phyloP scores from a whole-genome alignment of 495 filamentous ascomycete genomes.

The Aspergillus egyptiacus region DNA sequence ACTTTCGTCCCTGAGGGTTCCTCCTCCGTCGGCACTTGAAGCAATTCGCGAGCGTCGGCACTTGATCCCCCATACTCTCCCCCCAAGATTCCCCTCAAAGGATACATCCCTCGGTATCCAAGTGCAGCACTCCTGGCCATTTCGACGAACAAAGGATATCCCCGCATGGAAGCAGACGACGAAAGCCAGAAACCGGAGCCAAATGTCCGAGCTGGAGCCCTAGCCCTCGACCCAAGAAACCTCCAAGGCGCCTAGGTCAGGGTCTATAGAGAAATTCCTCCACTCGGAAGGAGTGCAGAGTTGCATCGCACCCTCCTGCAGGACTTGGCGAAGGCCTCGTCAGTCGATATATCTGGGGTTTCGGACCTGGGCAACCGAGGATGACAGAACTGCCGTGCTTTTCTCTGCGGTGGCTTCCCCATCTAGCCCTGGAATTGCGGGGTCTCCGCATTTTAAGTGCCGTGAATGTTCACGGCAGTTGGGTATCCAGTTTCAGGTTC shows the following conservation, averaged over 20 bases:
- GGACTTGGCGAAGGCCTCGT: slow-evolving; percentile 4
- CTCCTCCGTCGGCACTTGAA: neutral
- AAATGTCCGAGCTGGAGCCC: neutral
- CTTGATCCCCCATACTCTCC: neutral
- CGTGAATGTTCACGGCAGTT: no score
- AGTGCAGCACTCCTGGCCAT: neutral
- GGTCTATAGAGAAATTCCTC: neutral
- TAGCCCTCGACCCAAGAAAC: neutral
- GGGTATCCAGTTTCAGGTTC: no score
- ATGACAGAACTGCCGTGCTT: slow-evolving; percentile 2
- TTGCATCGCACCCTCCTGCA: neutral
- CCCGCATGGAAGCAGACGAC: neutral
- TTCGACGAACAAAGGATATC: neutral
- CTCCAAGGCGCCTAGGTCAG: neutral
- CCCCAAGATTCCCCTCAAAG: neutral
- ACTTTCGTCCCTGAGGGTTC: neutral
- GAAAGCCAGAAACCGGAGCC: neutral
- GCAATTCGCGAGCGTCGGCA: neutral
- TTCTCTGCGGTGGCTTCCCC: no score
- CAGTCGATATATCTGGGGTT: neutral
- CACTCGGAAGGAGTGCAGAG: neutral
- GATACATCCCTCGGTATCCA: slow-evolving; percentile 1
- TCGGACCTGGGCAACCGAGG: slow-evolving; percentile 1
- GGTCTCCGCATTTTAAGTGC: neutral
- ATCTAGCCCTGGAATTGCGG: no score